Evolutionary conservation across 148 eudicot species (phyloP), one percentile per base, ranked within the genome.

Genomic region (Limonium bicolor): DNA sequence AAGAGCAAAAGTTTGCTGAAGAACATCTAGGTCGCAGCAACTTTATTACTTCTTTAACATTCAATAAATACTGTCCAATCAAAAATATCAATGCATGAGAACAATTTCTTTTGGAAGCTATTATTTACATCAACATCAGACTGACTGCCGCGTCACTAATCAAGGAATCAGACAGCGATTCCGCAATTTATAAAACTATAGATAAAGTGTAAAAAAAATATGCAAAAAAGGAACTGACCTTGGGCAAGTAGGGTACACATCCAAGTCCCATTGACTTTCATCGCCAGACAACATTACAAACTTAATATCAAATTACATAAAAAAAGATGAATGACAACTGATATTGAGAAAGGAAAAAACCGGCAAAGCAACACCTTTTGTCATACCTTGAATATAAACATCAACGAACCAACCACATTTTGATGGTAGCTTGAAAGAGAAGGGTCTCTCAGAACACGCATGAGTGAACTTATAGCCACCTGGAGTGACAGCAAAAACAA

Each of bases 391-490:
- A 90, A 90, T 50, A 84, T 90, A 46, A 80, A 90, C 83, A 84
- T 64, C 55, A 90, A 95, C 40, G 99, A 90, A 44, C 85, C 85
- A 43, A 90, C 99, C 39, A 90, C 99, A 49, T 90, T 80, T 53
- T 80, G 95, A 56, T 90, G 99, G 60, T 84, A 80, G 60, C 93
- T 80, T 39, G 93, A 84, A 39, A 84, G 72, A 36, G 99, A 84
- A 55, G 99, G 85, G 67, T 90, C 99, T 64, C 93, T 73, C 37
- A 90, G 81, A 61, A 90, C 90, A 54, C 87, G 93, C 95, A 90
- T 80, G 48, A 90, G 95, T 8, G 93, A 84, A 67, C 72, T 85
- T 51, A 90, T 90, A 33, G 99, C 95, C 63, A 90, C 99, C 99
- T 90, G 68, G 36, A 63, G 55, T 21, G 18, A 14, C 14, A 23